Evolutionary conservation across 371 early-diverging fungal genomes (phyloP), one percentile per base, ranked within the genome.

Genomic region (Nematocida ironsii): DNA sequence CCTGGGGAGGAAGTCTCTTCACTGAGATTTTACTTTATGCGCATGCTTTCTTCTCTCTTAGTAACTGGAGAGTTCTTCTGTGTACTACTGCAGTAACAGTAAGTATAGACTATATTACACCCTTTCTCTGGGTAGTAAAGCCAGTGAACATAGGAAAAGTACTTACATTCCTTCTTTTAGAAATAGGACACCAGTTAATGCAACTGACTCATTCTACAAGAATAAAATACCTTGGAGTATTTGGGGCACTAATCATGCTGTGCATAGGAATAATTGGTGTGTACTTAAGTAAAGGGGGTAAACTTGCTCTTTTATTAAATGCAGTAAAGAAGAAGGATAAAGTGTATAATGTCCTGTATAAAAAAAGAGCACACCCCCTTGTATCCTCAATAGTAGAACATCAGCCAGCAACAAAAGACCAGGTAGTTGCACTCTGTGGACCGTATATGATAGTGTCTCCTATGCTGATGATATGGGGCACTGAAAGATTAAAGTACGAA

Each of bases 1-100:
- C 97, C 7, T 97, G 98, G 98, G 98, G 98, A 67, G 98, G 98
- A 39, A 97, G 97, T 86, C 95, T 95, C 57, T 97, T 97, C 84
- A 96, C 95, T 82, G 97, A 94, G 87, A 95, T 96, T 86, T 82
- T 97, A 86, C 92, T 97, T 39, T 96, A 95, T n/a, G 88, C 95
- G 52, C 96, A 96, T 84, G 1, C 57, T 9, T n/a, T 68, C 0
- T 9, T 70, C 7, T 23, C 6, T 45, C 16, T 44, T 25, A 27
- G 50, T 13, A 69, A 47, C 33, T 39, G 47, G 52, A 13, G 23
- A 18, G 7, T 70, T 25, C 52, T 78, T 39, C n/a, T 16, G 4
- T 5, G 47, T 4, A 52, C 4, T 27, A 23, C 47, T n/a, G 40
- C 11, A 11, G 57, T 69, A 18, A 75, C 44, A 0, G 50, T 20